Evolutionary conservation across 192 early-diverging fungal species (phyloP).

Genomic region (Obelidium mucronatum): DNA sequence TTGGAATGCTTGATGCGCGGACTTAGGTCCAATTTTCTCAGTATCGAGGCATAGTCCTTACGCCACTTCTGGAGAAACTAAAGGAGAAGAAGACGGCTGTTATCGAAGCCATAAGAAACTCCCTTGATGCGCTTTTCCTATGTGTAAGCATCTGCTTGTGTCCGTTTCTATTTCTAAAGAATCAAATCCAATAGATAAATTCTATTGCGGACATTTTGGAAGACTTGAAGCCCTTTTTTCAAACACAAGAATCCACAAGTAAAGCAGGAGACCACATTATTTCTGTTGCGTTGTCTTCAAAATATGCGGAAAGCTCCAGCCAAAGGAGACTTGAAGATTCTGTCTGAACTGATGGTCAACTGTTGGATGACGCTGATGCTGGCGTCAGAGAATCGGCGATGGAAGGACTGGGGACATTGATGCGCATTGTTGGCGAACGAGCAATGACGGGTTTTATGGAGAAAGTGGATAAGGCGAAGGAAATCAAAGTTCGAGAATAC

Average conservation of each 20-base stretch:
- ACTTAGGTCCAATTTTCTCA: conserved; percentile 76
- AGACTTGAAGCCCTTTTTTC: conserved; percentile 69
- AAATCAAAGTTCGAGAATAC: conserved; percentile 86
- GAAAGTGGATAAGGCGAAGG: conserved; percentile 87
- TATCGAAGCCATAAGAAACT: conserved; percentile 79
- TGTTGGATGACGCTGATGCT: conserved; percentile 84
- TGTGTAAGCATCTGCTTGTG: no score
- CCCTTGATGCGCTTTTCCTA: conserved; percentile 85
- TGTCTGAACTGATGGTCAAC: conserved; percentile 79
- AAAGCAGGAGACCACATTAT: conserved; percentile 75
- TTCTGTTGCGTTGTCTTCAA: conserved; percentile 78
- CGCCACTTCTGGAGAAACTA: conserved; percentile 85
- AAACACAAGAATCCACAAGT: conserved; percentile 96
- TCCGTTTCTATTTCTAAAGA: no score
- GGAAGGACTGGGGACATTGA: conserved; percentile 88
- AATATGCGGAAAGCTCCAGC: conserved; percentile 73
- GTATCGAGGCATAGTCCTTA: conserved; percentile 73
- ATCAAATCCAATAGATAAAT: no score
- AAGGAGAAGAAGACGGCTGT: conserved; percentile 96
- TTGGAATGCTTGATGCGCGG: conserved; percentile 83
- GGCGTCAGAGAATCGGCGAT: conserved; percentile 83
- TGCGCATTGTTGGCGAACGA: conserved; percentile 86
- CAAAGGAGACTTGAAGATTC: conserved; percentile 81
- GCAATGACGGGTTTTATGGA: conserved; percentile 72
- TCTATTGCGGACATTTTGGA: conserved; percentile 73